Evolutionary conservation across 768 basidiomycete genomes (phyloP), one percentile per base, ranked within the genome.

Genomic region (Lactarius deliciosus): DNA sequence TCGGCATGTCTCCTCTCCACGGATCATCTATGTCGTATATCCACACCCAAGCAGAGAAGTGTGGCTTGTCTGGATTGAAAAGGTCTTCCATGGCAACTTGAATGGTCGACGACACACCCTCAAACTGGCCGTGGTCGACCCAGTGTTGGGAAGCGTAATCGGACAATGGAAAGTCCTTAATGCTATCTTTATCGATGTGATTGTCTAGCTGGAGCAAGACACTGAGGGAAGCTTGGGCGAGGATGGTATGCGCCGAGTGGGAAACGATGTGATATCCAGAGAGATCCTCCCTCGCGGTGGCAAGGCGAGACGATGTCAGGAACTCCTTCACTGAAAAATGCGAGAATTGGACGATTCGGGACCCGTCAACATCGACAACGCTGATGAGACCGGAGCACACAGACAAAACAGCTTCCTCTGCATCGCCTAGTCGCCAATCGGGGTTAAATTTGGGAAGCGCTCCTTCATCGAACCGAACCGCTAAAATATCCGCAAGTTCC

Each of bases 311-410:
- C 0, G 64, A 65, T 9, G 53, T 61, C 22, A 65, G 11, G 41
- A 56, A 66, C 8, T 66, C 65, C 38, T 50, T 66, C 1, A 66
- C 65, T 0, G 65, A 61, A 34, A 66, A 57, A 40, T 66, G 65
- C 5, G 65, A 11, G 18, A 66, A 66, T 16, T 66, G 60, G 16
- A 66, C 50, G 6, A 60, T 9, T 20, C 6, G 13, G 2, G 28
- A 53, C 16, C 13, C 47, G 15, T 30, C 18, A 25, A 43, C 28
- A 15, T 62, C 7, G n/a, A 66, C 45, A 0, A 66, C 38, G 34
- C 41, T 2, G 28, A 66, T 57, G 8, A 66, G 28, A 2, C 34
- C 61, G 13, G 65, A 50, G 10, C 65, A 66, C 1, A 11, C 47
- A 3, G 55, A 61, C 2, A 57, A 25, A 1, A 66, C 40, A 1